phyloP scores from a whole-genome alignment of 805 yeast genomes.

The Wickerhamomyces silvicola region DNA sequence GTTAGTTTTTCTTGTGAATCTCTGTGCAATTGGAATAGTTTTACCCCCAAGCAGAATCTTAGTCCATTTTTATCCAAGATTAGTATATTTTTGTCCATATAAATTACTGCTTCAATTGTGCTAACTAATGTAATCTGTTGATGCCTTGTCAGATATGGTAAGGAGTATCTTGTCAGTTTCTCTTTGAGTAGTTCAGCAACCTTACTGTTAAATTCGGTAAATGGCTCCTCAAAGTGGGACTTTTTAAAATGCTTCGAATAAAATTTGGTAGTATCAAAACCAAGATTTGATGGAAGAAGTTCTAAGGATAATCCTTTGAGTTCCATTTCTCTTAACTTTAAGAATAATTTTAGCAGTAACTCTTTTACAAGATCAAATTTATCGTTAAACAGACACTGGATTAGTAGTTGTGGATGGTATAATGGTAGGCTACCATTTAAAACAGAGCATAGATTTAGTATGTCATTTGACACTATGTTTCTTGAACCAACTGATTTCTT shows the following conservation, averaged over 20 bases:
- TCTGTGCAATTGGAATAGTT: conserved; percentile 51
- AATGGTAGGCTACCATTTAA: conserved; percentile 86
- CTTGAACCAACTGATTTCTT: conserved; percentile 52
- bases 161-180: conserved; percentile 52
- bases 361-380: conserved; percentile 48
- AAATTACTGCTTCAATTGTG: conserved; percentile 57
- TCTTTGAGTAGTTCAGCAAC: conserved; percentile 48
- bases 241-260: conserved; percentile 4
- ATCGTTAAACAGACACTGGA: conserved; percentile 65
- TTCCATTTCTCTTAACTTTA: conserved; percentile 48
- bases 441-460: conserved; percentile 67
- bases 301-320: conserved; percentile 25
- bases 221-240: conserved; percentile 29
- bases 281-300: conserved; percentile 24
- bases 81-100: conserved; percentile 37
- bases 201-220: conserved; percentile 32
- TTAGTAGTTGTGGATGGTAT: conserved; percentile 83
- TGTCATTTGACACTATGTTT: conserved; percentile 43
- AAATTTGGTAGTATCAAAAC: conserved; percentile 24
- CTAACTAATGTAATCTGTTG: conserved; percentile 80
- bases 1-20: conserved; percentile 47
- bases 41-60: conserved; percentile 64
- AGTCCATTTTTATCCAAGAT: conserved; percentile 49
- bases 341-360: conserved; percentile 48
- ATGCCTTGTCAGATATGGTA: conserved; percentile 83